These are phyloP conservation scores for Ophiostoma ulmi DNA, from an alignment of 2,329 filamentous ascomycete genomes.

Conservation along the genomic window DNA sequence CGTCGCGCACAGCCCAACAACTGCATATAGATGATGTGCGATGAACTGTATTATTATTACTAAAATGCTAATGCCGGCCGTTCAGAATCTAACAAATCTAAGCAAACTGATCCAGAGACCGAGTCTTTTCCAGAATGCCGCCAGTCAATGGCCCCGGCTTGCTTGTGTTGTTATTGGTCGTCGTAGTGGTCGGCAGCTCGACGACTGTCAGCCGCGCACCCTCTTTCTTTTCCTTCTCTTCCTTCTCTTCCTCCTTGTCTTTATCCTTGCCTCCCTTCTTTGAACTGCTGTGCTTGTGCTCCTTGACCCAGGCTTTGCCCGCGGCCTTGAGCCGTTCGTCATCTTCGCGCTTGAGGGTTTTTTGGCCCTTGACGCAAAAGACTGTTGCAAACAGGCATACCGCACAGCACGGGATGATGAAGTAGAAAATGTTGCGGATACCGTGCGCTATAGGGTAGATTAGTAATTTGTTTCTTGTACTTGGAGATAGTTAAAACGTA, in stretches of 20 bases:
- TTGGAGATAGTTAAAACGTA: not conserved
- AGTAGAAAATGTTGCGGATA: not conserved
- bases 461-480: not conserved
- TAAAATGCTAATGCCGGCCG: not conserved
- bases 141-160: not conserved
- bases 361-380: not conserved
- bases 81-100: not conserved
- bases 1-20: too few species aligned
- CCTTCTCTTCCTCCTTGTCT: not conserved
- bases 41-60: not conserved
- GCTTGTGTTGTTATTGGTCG: not conserved
- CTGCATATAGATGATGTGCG: too few species aligned
- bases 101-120: not conserved
- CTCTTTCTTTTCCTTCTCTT: not conserved
- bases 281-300: not conserved
- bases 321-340: slow-evolving; percentile 4
- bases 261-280: not conserved
- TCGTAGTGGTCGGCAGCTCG: not conserved
- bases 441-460: not conserved
- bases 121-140: not conserved
- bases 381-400: not conserved
- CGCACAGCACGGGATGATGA: not conserved
- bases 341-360: not conserved
- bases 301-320: slow-evolving; percentile 1
- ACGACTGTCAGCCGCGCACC: not conserved